A percentile compares a stretch with the other conserved stretches of the same genome.
Conservation (phyloP, 176 grass and related monocot species). For the Elymus sibiricus region DNA sequence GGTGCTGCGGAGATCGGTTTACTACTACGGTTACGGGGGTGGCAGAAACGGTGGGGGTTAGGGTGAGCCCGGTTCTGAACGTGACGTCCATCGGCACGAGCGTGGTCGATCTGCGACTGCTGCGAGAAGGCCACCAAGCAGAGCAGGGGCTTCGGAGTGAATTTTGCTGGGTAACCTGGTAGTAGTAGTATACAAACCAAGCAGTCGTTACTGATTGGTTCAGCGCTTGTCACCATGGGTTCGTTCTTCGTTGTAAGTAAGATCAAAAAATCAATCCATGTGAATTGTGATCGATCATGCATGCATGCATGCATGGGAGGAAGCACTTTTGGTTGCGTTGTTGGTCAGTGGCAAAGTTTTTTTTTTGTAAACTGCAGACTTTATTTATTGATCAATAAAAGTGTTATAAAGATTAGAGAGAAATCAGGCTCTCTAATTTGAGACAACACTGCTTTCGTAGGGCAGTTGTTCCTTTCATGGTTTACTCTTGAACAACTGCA, state of each 20-base stretch:
- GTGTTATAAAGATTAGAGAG: too few species aligned
- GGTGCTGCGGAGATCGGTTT: constrained; percentile 6
- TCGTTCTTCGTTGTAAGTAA: too few species aligned
- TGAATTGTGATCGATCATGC: not conserved
- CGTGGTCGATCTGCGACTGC: constrained; percentile 37
- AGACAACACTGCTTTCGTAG: too few species aligned
- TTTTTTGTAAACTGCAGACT: too few species aligned
- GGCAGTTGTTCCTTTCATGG: too few species aligned
- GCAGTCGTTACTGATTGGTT: not conserved
- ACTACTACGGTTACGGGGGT: constrained; percentile 34
- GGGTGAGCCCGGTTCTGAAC: constrained; percentile 49
- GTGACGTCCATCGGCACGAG: constrained; percentile 36
- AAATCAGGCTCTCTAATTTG: too few species aligned
- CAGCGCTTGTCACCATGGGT: not conserved
- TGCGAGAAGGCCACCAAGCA: constrained; percentile 18
- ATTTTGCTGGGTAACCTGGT: not conserved
- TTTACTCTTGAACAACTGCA: too few species aligned
- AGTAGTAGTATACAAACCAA: not conserved
- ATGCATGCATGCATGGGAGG: not conserved
- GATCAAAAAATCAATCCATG: not conserved
- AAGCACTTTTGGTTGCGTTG: not conserved
- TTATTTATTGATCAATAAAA: too few species aligned
- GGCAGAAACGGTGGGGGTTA: constrained; percentile 22
- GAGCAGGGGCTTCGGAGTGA: constrained; percentile 1
- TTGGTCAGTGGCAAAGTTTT: not conserved